These are phyloP conservation scores for Hyphodiscus sp. DNA, from an alignment of 2,329 filamentous ascomycete species.

Conservation along the genomic window DNA sequence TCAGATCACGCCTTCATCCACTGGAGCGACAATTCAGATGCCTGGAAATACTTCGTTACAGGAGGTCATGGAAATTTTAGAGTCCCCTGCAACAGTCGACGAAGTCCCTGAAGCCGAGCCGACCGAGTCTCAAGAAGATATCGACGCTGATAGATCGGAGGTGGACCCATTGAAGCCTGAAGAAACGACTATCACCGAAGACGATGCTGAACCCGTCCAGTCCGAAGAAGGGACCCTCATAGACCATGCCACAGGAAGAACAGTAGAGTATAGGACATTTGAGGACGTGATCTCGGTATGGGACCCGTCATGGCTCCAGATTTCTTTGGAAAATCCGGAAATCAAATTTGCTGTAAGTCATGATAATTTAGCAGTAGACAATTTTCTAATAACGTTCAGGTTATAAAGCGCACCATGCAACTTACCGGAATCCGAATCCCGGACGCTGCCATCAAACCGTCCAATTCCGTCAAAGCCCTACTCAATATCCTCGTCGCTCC, in stretches of 20 bases:
- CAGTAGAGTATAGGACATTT: slow-evolving; percentile 9
- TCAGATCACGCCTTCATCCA: slow-evolving; percentile 19
- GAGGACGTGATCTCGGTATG: slow-evolving; percentile 35
- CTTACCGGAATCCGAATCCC: slow-evolving; percentile 71
- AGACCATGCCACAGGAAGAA: slow-evolving; percentile 20
- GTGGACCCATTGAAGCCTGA: not conserved
- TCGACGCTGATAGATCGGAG: slow-evolving; percentile 2
- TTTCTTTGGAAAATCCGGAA: slow-evolving; percentile 48
- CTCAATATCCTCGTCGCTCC: slow-evolving; percentile 47
- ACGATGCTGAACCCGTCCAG: slow-evolving; percentile 20
- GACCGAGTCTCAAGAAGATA: slow-evolving; percentile 8
- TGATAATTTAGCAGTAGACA: not conserved
- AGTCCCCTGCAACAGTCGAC: slow-evolving; percentile 6
- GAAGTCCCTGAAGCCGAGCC: not conserved
- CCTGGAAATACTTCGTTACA: slow-evolving; percentile 8
- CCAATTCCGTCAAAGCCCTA: slow-evolving; percentile 48
- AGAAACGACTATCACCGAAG: slow-evolving; percentile 2
- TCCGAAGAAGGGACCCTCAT: slow-evolving; percentile 25
- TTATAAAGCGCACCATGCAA: slow-evolving; percentile 74
- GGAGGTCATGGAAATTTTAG: slow-evolving; percentile 13
- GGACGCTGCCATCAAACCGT: slow-evolving; percentile 58
- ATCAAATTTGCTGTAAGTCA: slow-evolving; percentile 68
- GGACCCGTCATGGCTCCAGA: slow-evolving; percentile 50
- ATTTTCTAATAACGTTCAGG: slow-evolving; percentile 41
- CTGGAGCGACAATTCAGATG: slow-evolving; percentile 21